A percentile compares a stretch with the other conserved stretches of the same genome.
phyloP scores from a whole-genome alignment of 2,329 filamentous ascomycete species.

The Xylaria sp. region DNA sequence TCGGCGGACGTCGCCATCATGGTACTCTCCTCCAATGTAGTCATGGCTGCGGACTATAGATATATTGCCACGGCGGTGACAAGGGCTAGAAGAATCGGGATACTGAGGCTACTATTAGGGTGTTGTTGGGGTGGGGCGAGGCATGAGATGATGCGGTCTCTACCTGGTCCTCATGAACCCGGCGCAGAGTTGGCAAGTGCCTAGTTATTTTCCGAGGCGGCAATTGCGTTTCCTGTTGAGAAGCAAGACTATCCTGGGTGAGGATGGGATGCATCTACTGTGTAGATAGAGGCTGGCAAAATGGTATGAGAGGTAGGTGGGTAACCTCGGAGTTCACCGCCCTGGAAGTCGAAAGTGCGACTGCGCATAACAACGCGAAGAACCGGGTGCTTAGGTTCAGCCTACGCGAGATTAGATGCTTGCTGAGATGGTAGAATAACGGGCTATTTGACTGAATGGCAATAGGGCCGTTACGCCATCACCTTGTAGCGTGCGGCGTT shows the following conservation, averaged over 20 bases:
- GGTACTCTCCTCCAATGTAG: slow-evolving; percentile 1
- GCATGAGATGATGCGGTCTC: neutral
- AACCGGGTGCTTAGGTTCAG: neutral
- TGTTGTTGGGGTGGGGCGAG: neutral
- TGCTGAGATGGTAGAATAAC: neutral
- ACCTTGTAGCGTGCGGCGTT: neutral
- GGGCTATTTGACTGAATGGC: neutral
- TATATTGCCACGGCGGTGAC: neutral
- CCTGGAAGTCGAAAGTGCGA: neutral
- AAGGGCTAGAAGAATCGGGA: neutral
- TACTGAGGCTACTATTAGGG: neutral
- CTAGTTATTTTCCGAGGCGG: neutral
- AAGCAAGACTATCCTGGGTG: neutral
- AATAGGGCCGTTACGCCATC: neutral
- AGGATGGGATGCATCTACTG: neutral
- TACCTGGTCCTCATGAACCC: neutral
- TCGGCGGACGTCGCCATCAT: slow-evolving; percentile 10
- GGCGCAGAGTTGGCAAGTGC: neutral
- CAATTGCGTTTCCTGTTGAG: neutral
- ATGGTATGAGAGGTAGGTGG: neutral
- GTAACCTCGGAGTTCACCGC: neutral
- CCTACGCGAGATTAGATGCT: neutral
- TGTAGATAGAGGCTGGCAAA: neutral
- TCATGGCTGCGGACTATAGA: slow-evolving; percentile 5
- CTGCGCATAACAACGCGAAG: neutral